Evolutionary conservation across 192 early-diverging fungal genomes (phyloP).

Genomic region (Coemansia sp.): DNA sequence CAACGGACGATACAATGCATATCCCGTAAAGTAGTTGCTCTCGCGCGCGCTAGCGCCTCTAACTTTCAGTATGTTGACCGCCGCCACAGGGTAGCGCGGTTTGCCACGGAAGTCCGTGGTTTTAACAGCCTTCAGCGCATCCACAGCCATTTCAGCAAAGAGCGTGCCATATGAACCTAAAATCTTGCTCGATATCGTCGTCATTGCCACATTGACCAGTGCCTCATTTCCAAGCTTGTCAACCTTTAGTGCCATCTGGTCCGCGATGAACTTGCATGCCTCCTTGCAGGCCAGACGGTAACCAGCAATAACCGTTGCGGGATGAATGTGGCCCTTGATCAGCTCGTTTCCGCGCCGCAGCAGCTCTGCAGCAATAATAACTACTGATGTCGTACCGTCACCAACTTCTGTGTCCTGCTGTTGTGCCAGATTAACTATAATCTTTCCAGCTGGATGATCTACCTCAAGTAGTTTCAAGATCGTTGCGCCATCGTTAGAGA

Average conservation of each 20-base stretch:
- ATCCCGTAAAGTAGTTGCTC: constrained; percentile 85
- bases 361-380: constrained; percentile 98
- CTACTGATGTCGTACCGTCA: constrained; percentile 98
- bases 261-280: constrained; percentile 96
- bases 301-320: constrained; percentile 97
- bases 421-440: constrained; percentile 97
- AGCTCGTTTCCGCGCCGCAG: constrained; percentile 95
- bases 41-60: constrained; percentile 92
- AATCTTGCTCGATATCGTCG: constrained; percentile 96
- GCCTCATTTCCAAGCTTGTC: constrained; percentile 91
- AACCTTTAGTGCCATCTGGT: constrained; percentile 94
- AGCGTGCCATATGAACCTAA: constrained; percentile 97
- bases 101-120: constrained; percentile 80
- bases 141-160: constrained; percentile 93
- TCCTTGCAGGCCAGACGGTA: constrained; percentile 96
- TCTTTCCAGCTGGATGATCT: constrained; percentile 95
- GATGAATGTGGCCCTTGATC: constrained; percentile 99
- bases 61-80: constrained; percentile 96
- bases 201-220: constrained; percentile 96
- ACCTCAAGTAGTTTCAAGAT: constrained; percentile 97
- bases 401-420: constrained; percentile 99
- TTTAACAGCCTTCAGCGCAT: constrained; percentile 92
- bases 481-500: constrained; percentile 99
- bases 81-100: constrained; percentile 91
- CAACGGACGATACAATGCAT: constrained; percentile 97